Base-by-base conservation (phyloP, 257 asterid genomes). In the Gentiana macrophylla region DNA sequence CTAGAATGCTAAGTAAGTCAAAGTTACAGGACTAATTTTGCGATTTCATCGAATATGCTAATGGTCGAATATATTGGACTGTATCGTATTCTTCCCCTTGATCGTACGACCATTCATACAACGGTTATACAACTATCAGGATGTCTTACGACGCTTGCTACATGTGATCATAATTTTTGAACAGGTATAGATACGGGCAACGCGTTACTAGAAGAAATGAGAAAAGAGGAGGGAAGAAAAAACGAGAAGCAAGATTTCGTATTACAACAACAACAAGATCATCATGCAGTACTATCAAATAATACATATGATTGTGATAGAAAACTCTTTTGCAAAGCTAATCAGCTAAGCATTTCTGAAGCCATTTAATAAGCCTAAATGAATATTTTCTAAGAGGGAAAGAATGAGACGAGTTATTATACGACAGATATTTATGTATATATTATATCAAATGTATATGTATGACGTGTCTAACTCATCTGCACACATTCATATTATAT, bases 101-200 rank as follows among this genome's bases (percentile, higher is more conserved):
- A 24, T 24, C 24, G 24, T 24, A 24, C 24, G 24, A 24, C 24
- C 24, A 24, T 24, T 24, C 24, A 24, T 24, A 24, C 24, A 24
- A 24, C 24, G 24, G 24, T 24, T 24, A 24, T 24, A 24, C 24
- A 24, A 24, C 1, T 24, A 24, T 24, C 24, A 24, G 24, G 24
- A 24, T 24, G 24, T 24, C 24, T 24, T 24, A 24, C 24, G 24
- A 24, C 24, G 24, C 24, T 24, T 24, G 24, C 24, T 24, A 24
- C 24, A 24, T 24, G 24, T 24, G 24, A 24, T 24, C 0, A 24
- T 24, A 24, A 24, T 24, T 13, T 52, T 36, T 69, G 63, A 13
- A 44, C 86, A 88, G 97, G 97, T 45, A 85, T 88, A 43, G 94
- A 86, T 53, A 86, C 89, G 0, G 70, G 79, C 49, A 80, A 72